phyloP scores from a whole-genome alignment of 148 eudicot genomes.

The Camellia sinensis region DNA sequence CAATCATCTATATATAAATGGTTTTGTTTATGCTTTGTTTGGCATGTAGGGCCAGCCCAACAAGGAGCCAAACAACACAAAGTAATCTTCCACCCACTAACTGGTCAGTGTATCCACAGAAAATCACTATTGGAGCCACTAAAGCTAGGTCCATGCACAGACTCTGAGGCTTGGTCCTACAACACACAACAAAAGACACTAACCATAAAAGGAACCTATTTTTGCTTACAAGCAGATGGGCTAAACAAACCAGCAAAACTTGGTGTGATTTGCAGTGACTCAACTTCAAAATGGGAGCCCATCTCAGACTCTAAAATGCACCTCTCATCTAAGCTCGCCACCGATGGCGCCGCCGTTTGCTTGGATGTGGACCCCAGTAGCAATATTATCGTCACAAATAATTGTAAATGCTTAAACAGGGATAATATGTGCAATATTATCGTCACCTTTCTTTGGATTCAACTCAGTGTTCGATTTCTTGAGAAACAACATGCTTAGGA shows the following conservation, averaged over 20 bases:
- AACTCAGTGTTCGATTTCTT: too few species aligned
- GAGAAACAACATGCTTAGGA: too few species aligned
- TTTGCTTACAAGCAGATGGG: constrained; percentile 53
- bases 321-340: constrained; percentile 40
- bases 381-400: constrained; percentile 40
- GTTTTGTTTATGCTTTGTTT: not conserved
- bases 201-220: constrained; percentile 41
- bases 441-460: too few species aligned
- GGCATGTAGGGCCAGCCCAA: constrained; percentile 56
- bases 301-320: constrained; percentile 86
- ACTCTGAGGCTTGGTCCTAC: constrained; percentile 56
- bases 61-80: constrained; percentile 31
- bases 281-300: constrained; percentile 52
- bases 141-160: constrained; percentile 58
- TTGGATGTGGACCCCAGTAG: constrained; percentile 54
- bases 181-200: constrained; percentile 35
- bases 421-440: too few species aligned
- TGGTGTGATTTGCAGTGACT: constrained; percentile 30
- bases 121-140: constrained; percentile 32
- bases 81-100: constrained; percentile 66
- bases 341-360: constrained; percentile 36
- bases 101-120: constrained; percentile 65
- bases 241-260: constrained; percentile 40
- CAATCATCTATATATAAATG: not conserved
- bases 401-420: constrained; percentile 56